Percentiles rank a stretch among this genome's conserved stretches.
These are phyloP conservation scores for Achaetomiella virescens DNA, from an alignment of 495 filamentous ascomycete species.

Conservation along the genomic window DNA sequence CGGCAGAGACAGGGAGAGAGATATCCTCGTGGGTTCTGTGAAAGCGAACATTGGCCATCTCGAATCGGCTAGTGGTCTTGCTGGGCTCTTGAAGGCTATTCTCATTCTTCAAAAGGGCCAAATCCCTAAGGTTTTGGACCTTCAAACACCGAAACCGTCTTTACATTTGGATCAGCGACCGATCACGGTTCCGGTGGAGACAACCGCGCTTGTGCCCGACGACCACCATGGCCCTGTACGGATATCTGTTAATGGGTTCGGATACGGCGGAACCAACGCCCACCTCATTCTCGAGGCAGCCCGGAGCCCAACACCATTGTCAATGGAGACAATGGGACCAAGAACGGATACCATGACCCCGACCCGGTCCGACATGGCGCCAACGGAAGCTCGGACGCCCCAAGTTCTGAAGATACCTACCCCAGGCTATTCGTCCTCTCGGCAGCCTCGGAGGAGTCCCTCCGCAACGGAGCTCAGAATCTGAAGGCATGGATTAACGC, in stretches of 20 bases:
- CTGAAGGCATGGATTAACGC: constrained; percentile 29
- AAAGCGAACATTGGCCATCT: constrained; percentile 55
- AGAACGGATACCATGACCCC: background rate
- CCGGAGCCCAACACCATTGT: background rate
- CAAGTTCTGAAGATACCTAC: background rate
- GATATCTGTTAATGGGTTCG: constrained; percentile 35
- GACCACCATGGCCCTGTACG: constrained; percentile 8
- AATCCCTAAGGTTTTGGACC: constrained; percentile 35
- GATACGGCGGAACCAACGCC: constrained; percentile 39
- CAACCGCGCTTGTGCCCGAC: background rate
- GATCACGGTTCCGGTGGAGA: constrained; percentile 24
- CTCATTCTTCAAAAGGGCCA: constrained; percentile 47
- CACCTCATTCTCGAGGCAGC: constrained; percentile 33
- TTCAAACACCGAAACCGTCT: constrained; percentile 36
- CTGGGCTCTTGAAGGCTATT: constrained; percentile 49
- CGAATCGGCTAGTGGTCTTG: constrained; percentile 47
- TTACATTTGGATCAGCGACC: constrained; percentile 30
- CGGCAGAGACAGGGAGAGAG: background rate
- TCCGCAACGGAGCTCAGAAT: constrained; percentile 17
- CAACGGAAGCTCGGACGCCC: background rate
- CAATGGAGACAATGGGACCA: background rate
- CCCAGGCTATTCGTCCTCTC: constrained; percentile 33
- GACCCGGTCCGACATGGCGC: background rate
- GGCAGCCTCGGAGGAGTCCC: constrained; percentile 50
- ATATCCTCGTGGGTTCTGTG: constrained; percentile 16